A percentile compares a stretch with the other conserved stretches of the same genome.
These are phyloP conservation scores for Danielozyma ontarioensis DNA, from an alignment of 805 yeast genomes.

Conservation along the genomic window DNA sequence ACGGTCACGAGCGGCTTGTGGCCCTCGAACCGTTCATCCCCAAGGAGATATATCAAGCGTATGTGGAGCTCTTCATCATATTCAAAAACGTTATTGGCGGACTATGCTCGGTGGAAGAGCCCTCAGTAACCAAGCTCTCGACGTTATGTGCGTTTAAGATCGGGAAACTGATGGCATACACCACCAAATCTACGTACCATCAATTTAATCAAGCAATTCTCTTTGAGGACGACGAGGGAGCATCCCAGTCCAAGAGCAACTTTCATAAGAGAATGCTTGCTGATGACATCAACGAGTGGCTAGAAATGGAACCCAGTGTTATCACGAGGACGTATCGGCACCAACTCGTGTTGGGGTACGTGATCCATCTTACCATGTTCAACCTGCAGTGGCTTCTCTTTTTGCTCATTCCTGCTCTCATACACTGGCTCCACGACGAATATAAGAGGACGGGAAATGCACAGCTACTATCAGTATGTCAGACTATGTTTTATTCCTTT, in stretches of 20 bases:
- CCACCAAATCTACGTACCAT: slow-evolving; percentile 30
- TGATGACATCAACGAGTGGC: slow-evolving; percentile 35
- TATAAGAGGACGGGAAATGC: background rate
- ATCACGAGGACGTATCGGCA: slow-evolving; percentile 15
- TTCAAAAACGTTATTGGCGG: slow-evolving; percentile 22
- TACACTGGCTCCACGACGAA: slow-evolving; percentile 29
- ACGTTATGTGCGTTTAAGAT: slow-evolving; percentile 19
- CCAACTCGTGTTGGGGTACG: slow-evolving; percentile 28
- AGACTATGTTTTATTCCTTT: slow-evolving; percentile 16
- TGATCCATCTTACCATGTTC: slow-evolving; percentile 28
- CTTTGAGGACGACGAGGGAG: slow-evolving; percentile 9
- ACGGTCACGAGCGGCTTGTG: slow-evolving; percentile 18
- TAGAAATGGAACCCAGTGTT: slow-evolving; percentile 25
- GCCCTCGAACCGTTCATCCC: slow-evolving; percentile 20
- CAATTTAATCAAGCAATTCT: slow-evolving; percentile 23
- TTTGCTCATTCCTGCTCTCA: slow-evolving; percentile 27
- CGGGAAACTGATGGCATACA: slow-evolving; percentile 30
- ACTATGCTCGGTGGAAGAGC: slow-evolving; percentile 2
- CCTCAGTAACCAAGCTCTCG: slow-evolving; percentile 12
- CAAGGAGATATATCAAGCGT: slow-evolving; percentile 21
- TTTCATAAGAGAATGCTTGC: background rate
- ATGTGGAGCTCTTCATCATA: slow-evolving; percentile 26
- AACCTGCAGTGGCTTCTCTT: slow-evolving; percentile 28
- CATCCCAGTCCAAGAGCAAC: background rate
- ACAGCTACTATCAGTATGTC: slow-evolving; percentile 6